Base-by-base conservation (phyloP, 2,329 filamentous ascomycete species). In the Arthroderma sp. region DNA sequence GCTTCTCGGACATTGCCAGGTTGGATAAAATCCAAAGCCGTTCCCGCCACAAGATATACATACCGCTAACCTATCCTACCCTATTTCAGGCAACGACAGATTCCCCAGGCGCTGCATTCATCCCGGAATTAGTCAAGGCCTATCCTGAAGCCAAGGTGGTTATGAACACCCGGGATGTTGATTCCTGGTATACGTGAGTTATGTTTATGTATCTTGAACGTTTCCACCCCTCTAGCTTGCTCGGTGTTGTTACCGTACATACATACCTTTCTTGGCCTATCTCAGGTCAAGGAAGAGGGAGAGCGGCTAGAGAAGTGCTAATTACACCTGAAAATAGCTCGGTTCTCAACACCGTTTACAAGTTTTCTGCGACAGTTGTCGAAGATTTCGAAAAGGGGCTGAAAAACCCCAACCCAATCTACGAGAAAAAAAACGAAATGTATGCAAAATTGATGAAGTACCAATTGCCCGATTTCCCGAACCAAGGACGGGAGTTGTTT, bases 71-170 rank as follows among this genome's bases (percentile, higher is more conserved):
- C 9, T 33, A 27, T n/a, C 40, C 36, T 10, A 42, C 5, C 36
- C n/a, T 11, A 10, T 9, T 38, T 1, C 46, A 75, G 63, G 78
- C 78, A 38, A 77, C 83, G 11, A 81, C 77, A 61, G 80, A 83
- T 67, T 80, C 75, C 74, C 80, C 80, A 7, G 75, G 76, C 28
- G 74, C 77, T 40, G 75, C 77, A 37, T 84, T 85, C 54, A 76
- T 77, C 44, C 73, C 78, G 59, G 80, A 84, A 59, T 69, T 85
- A 49, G 80, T 84, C 49, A 75, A 80, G 55, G 77, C 79, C 9
- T 84, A 84, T 57, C 81, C 81, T 1, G 77, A 83, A 44, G 81
- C 81, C 47, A 84, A 84, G 61, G 75, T 84, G 42, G 72, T 85
- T 40, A 66, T 85, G 50, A 81, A 77, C 8, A 79, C 73, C 47